Evolutionary conservation across 768 basidiomycete genomes (phyloP).

Genomic region (Podaxis sp.): DNA sequence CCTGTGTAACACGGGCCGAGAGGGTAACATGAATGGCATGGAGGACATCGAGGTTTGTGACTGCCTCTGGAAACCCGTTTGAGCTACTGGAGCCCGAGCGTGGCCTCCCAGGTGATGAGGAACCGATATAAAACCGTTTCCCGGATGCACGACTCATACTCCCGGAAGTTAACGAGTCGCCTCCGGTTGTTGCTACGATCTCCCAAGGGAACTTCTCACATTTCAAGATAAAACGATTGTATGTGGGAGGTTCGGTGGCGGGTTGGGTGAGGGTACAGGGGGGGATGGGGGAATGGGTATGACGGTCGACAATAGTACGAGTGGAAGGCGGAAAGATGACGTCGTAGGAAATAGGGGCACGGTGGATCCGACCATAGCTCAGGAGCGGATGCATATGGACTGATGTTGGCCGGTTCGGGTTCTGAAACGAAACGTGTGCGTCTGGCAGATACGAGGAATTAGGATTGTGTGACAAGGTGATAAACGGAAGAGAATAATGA

Average conservation of each 20-base stretch:
- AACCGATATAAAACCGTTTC: constrained; percentile 19
- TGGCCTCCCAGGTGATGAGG: constrained; percentile 10
- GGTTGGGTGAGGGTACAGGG: constrained; percentile 57
- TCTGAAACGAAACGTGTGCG: constrained; percentile 33
- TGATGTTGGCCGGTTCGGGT: constrained; percentile 33
- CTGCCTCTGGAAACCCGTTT: constrained; percentile 2
- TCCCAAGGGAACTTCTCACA: constrained; percentile 65
- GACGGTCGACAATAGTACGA: constrained; percentile 55
- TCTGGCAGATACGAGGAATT: constrained; percentile 20
- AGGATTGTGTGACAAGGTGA: background rate
- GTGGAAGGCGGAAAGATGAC: constrained; percentile 56
- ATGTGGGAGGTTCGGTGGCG: constrained; percentile 62
- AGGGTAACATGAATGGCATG: constrained; percentile 60
- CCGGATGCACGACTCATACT: constrained; percentile 2
- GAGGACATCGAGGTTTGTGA: constrained; percentile 67
- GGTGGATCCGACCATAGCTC: constrained; percentile 53
- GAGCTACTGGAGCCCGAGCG: constrained; percentile 1
- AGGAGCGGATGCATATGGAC: constrained; percentile 67
- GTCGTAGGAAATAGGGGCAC: constrained; percentile 65
- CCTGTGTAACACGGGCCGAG: constrained; percentile 52
- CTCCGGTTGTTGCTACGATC: constrained; percentile 40
- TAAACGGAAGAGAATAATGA: background rate
- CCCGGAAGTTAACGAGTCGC: constrained; percentile 15
- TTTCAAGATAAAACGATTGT: constrained; percentile 44
- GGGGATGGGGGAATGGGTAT: constrained; percentile 53